Evolutionary conservation across 305 asterid species (phyloP).

Genomic region (Solanum aculeatissimum): DNA sequence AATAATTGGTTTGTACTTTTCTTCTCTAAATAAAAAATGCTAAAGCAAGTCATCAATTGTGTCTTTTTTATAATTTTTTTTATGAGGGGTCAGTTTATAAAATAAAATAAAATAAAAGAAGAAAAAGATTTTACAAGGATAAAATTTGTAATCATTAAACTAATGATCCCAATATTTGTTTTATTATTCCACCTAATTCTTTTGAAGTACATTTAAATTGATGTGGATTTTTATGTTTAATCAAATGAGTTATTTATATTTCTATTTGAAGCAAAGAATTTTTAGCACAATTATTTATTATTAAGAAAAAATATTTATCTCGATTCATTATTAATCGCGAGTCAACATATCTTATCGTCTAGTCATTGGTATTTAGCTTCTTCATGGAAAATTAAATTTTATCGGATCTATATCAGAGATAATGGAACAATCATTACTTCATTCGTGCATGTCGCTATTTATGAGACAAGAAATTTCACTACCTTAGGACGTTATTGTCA

Average conservation of each 20-base stretch:
- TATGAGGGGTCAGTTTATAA: not conserved
- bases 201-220: not conserved
- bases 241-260: not conserved
- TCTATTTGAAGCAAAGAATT: not conserved
- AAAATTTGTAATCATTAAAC: not conserved
- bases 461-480: not conserved
- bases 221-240: not conserved
- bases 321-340: not conserved
- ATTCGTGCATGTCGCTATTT: not conserved
- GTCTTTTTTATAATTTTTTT: not conserved
- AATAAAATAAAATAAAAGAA: not conserved
- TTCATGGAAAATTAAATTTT: not conserved
- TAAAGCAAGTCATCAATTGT: not conserved
- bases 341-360: not conserved
- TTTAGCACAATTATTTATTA: not conserved
- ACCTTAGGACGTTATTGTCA: not conserved
- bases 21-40: not conserved
- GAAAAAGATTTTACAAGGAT: not conserved
- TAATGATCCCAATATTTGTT: not conserved
- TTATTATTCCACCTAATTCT: not conserved
- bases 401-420: not conserved
- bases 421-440: not conserved
- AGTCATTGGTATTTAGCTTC: not conserved
- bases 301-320: too few relatives aligned
- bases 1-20: not conserved